phyloP scores from a whole-genome alignment of 2,329 filamentous ascomycete species.

The Trichothecium sympodiale region DNA sequence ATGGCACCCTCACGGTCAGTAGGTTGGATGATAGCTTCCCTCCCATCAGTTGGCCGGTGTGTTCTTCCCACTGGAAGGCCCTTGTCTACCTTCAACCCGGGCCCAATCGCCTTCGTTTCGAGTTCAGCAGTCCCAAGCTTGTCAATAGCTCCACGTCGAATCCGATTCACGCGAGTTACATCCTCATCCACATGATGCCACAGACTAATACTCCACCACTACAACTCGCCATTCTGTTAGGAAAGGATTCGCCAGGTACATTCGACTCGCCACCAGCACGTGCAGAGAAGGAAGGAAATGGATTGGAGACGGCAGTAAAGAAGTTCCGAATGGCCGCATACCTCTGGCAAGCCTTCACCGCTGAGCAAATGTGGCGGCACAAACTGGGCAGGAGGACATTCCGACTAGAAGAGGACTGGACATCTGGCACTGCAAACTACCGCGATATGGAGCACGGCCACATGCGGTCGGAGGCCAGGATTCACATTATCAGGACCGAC shows the following conservation, averaged over 20 bases:
- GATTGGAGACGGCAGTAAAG: constrained; percentile 64
- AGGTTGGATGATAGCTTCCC: constrained; percentile 83
- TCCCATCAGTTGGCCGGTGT: constrained; percentile 74
- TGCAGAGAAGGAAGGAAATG: constrained; percentile 69
- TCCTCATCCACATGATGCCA: constrained; percentile 80
- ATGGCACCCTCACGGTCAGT: constrained; percentile 69
- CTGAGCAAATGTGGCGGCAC: constrained; percentile 90
- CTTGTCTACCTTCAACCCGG: constrained; percentile 85
- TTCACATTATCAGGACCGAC: constrained; percentile 74
- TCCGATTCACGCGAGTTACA: constrained; percentile 64
- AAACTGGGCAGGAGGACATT: constrained; percentile 78
- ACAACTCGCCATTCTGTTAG: constrained; percentile 79
- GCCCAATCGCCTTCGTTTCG: constrained; percentile 77
- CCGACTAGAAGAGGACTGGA: constrained; percentile 92
- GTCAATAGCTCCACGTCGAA: constrained; percentile 56
- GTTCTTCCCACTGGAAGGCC: constrained; percentile 82
- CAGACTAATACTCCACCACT: constrained; percentile 69
- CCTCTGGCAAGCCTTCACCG: constrained; percentile 93
- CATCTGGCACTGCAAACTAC: constrained; percentile 65
- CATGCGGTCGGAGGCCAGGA: constrained; percentile 82
- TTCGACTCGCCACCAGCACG: constrained; percentile 75
- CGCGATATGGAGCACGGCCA: constrained; percentile 59
- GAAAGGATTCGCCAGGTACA: constrained; percentile 74
- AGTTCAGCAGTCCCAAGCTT: constrained; percentile 76
- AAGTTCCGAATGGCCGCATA: constrained; percentile 96